Percentiles rank a stretch among this genome's conserved stretches.
Evolutionary conservation across 2,329 filamentous ascomycete genomes (phyloP).

Genomic region (Hypoxylon sp.): DNA sequence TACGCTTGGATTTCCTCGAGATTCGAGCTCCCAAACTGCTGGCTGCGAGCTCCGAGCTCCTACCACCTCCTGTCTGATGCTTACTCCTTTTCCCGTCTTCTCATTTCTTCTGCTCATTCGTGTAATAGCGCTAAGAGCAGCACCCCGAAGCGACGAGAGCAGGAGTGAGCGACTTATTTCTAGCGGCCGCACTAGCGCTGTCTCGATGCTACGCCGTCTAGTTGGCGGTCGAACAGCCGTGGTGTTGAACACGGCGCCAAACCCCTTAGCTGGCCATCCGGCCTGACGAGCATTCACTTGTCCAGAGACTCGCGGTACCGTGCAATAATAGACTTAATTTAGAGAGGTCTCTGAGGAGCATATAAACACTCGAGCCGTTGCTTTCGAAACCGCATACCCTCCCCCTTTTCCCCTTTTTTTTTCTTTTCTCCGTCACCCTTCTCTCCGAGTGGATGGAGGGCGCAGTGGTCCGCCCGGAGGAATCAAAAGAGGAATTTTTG

Average conservation of each 20-base stretch:
- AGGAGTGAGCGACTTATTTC: slow-evolving; percentile 24
- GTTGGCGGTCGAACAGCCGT: slow-evolving; percentile 15
- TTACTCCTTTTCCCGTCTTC: background rate
- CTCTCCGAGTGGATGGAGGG: slow-evolving; percentile 20
- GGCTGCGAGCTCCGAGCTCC: background rate
- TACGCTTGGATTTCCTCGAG: slow-evolving; percentile 12
- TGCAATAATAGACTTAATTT: slow-evolving; percentile 16
- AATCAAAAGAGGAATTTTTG: slow-evolving; percentile 30
- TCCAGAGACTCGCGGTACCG: slow-evolving; percentile 28
- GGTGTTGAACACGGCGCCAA: slow-evolving; percentile 17
- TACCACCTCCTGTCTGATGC: background rate
- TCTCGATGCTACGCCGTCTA: slow-evolving; percentile 20
- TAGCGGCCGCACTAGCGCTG: slow-evolving; percentile 22
- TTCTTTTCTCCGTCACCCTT: slow-evolving; percentile 3
- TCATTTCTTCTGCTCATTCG: background rate
- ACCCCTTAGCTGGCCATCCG: slow-evolving; percentile 16
- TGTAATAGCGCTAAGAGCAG: slow-evolving; percentile 13
- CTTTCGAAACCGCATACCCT: background rate
- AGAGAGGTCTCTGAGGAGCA: too few species aligned
- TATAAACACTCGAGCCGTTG: slow-evolving; percentile 6
- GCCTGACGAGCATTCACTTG: slow-evolving; percentile 18
- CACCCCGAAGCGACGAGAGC: slow-evolving; percentile 16
- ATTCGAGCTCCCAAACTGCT: too few species aligned
- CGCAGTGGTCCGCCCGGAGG: slow-evolving; percentile 25
- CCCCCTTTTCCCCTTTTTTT: slow-evolving; percentile 6